These are phyloP conservation scores for Zygosaccharomyces sapae DNA, from an alignment of 1,139 yeast species.

Conservation along the genomic window DNA sequence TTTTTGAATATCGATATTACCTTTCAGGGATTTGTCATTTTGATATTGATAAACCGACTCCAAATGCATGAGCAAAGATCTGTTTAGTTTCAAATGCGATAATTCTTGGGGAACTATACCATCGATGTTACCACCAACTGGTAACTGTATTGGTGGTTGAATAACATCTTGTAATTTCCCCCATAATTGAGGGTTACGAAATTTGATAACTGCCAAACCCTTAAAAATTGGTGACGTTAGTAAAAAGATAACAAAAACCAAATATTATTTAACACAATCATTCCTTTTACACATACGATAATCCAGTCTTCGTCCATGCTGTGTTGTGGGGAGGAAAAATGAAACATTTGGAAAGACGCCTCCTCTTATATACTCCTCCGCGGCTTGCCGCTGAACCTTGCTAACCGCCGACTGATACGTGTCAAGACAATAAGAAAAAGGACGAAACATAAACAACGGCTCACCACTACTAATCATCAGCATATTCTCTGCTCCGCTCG, in stretches of 20 bases:
- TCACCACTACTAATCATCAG: too few relatives aligned
- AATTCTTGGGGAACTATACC: slow-evolving; percentile 8
- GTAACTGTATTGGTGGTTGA: neutral
- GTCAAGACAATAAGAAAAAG: neutral
- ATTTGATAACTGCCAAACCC: slow-evolving; percentile 25
- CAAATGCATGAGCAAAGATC: slow-evolving; percentile 14
- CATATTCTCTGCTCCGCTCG: too few relatives aligned
- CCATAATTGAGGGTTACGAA: slow-evolving; percentile 23
- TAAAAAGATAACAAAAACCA: neutral
- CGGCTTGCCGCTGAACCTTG: neutral
- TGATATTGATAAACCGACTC: slow-evolving; percentile 17
- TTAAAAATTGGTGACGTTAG: slow-evolving; percentile 6
- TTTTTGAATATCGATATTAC: slow-evolving; percentile 8
- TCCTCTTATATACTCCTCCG: neutral
- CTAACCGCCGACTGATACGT: neutral
- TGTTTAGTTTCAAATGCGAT: slow-evolving; percentile 11
- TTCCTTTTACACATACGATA: slow-evolving; percentile 17
- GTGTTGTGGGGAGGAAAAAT: neutral
- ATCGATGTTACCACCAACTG: slow-evolving; percentile 1
- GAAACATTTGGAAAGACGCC: neutral
- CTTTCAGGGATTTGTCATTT: slow-evolving; percentile 7
- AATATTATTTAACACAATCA: neutral
- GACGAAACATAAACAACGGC: slow-evolving; percentile 1
- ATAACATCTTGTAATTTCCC: neutral
- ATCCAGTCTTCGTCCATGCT: slow-evolving; percentile 17